phyloP scores from a whole-genome alignment of 257 asterid genomes.

The Solanum boliviense region DNA sequence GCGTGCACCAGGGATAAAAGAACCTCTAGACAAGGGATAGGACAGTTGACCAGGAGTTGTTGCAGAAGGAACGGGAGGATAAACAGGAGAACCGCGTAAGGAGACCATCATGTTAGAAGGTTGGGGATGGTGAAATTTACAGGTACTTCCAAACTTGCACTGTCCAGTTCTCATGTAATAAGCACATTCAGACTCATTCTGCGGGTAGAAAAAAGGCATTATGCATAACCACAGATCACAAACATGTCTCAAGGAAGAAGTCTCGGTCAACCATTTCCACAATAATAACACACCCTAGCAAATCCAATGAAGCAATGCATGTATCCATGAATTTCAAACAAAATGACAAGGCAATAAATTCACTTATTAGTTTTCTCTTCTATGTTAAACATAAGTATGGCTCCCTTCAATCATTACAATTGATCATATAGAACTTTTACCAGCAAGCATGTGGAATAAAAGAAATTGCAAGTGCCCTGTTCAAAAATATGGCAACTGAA shows the following conservation, averaged over 20 bases:
- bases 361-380: not conserved
- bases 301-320: not conserved
- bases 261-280: not conserved
- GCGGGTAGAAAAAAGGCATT: constrained; percentile 7
- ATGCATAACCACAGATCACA: not conserved
- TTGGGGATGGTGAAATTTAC: constrained; percentile 95
- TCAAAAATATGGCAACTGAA: not conserved
- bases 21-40: constrained; percentile 68
- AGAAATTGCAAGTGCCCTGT: not conserved
- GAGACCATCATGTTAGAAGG: constrained; percentile 90
- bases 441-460: not conserved
- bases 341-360: not conserved
- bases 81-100: constrained; percentile 79
- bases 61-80: constrained; percentile 78
- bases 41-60: constrained; percentile 66
- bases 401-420: not conserved
- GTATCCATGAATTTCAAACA: not conserved
- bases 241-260: not conserved
- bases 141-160: constrained; percentile 93
- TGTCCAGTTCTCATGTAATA: constrained; percentile 85
- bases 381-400: not conserved
- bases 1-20: constrained; percentile 76
- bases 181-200: constrained; percentile 85
- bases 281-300: not conserved
- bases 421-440: not conserved